Conservation (phyloP, 2,329 filamentous ascomycete species). For the Karstenula rhodostoma region DNA sequence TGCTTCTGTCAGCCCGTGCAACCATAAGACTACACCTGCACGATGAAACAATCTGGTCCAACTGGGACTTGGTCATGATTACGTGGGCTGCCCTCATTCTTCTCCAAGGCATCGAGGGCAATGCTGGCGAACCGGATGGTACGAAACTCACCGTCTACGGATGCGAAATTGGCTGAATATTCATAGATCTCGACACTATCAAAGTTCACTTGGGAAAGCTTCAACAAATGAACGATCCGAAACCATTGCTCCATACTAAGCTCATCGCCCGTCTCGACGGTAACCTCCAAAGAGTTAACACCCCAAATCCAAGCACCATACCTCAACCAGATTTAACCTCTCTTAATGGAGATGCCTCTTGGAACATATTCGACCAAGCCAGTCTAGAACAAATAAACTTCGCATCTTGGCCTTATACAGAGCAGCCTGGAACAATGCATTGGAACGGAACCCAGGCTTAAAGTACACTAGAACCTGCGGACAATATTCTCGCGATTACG, state of each 20-base stretch:
- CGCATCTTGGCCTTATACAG: conserved; percentile 9
- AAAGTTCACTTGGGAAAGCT: conserved; percentile 8
- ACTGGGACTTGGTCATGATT: conserved; percentile 12
- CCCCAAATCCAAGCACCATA: neutral
- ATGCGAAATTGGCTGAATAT: neutral
- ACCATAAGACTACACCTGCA: conserved; percentile 10
- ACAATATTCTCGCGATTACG: neutral
- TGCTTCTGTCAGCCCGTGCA: conserved; percentile 9
- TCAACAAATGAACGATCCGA: conserved; percentile 11
- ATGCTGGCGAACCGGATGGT: conserved; percentile 11
- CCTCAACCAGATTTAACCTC: neutral
- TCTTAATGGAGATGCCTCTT: neutral
- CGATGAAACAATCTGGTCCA: conserved; percentile 11
- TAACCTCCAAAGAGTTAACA: conserved; percentile 7
- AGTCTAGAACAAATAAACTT: conserved; percentile 13
- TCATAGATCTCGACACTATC: conserved; percentile 7
- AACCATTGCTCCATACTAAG: conserved; percentile 6
- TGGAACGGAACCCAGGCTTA: neutral
- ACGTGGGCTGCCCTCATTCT: conserved; percentile 13
- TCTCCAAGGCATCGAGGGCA: conserved; percentile 9
- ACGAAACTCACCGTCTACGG: neutral
- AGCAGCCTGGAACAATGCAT: neutral
- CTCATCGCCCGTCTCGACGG: conserved; percentile 4
- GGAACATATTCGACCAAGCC: conserved; percentile 9
- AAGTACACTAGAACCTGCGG: neutral